phyloP scores from a whole-genome alignment of 139 green algal species.

The Closterium sp. region DNA sequence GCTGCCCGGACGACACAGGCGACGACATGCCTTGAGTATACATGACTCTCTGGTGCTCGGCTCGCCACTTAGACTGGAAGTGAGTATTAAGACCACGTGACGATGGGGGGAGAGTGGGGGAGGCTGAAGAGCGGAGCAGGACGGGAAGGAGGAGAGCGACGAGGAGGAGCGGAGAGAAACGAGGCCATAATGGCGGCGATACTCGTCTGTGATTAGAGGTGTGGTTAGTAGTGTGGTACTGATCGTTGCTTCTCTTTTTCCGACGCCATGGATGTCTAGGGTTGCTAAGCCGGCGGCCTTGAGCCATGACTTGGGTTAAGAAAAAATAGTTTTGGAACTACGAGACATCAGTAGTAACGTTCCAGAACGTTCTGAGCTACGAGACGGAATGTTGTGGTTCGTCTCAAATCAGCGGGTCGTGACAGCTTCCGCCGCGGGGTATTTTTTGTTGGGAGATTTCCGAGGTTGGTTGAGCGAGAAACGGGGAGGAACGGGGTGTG shows the following conservation, averaged over 20 bases:
- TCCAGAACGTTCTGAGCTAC: no score
- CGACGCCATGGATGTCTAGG: background rate
- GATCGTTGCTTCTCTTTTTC: background rate
- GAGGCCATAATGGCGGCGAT: background rate
- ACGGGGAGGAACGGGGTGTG: no score
- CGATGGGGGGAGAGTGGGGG: background rate
- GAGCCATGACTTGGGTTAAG: background rate
- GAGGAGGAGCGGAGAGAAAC: background rate
- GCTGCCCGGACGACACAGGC: background rate
- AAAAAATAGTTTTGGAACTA: no score
- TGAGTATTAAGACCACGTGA: background rate
- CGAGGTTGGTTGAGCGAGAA: no score
- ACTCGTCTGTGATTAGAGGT: no score
- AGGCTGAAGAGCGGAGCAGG: background rate
- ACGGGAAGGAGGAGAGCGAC: background rate
- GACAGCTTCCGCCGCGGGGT: no score
- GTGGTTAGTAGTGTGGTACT: no score
- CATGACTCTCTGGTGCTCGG: background rate
- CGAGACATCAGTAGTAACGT: no score
- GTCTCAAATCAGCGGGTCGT: no score
- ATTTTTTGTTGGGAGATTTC: no score
- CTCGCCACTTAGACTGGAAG: background rate
- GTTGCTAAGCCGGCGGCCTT: background rate
- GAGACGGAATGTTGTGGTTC: no score
- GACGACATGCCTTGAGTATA: background rate